Conservation (phyloP, 2,329 filamentous ascomycete species). For the Clarireedia hainanense region DNA sequence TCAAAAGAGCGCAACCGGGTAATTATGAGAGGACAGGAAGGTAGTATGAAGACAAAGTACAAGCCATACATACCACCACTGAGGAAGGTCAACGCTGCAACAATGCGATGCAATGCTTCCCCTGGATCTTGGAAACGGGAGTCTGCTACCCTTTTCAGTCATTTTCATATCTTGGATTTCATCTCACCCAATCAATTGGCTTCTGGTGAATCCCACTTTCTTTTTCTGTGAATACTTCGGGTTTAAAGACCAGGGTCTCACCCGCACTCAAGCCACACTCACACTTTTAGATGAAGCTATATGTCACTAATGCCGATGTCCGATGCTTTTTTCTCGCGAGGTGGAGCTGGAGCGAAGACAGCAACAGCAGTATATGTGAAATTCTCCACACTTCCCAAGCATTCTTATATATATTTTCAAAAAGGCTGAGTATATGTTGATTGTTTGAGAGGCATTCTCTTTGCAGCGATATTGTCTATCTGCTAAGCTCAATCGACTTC, state of each 20-base stretch:
- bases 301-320: background rate
- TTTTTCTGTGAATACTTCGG: background rate
- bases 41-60: too few relatives aligned
- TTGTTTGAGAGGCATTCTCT: too few relatives aligned
- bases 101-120: background rate
- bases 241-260: background rate
- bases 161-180: background rate
- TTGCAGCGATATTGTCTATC: too few relatives aligned
- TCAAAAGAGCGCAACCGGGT: too few relatives aligned
- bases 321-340: background rate
- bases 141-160: background rate
- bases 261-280: background rate
- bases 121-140: too few relatives aligned
- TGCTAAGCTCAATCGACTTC: too few relatives aligned
- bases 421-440: too few relatives aligned
- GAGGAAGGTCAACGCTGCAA: background rate
- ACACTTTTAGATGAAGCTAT: background rate
- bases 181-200: background rate
- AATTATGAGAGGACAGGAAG: background rate
- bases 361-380: constrained; percentile 1
- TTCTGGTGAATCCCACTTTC: background rate
- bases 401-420: background rate
- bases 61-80: too few relatives aligned
- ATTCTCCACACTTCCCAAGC: background rate
- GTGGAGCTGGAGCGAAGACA: background rate